phyloP scores from a whole-genome alignment of 2,329 filamentous ascomycete species.

The Fusarium kyushuense region DNA sequence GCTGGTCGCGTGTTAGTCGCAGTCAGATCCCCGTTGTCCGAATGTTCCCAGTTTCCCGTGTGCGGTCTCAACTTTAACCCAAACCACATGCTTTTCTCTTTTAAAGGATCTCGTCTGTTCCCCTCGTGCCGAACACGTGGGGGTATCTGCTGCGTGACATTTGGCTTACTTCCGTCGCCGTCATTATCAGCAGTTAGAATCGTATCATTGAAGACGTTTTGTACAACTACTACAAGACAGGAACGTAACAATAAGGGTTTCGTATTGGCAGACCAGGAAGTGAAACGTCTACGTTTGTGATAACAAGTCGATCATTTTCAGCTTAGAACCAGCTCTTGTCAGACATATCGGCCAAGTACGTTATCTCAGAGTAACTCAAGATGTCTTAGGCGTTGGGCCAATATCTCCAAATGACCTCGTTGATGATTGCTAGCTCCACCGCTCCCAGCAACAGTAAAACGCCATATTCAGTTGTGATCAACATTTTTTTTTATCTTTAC shows the following conservation, averaged over 20 bases:
- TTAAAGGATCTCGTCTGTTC: slow-evolving; percentile 1
- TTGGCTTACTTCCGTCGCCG: slow-evolving; percentile 10
- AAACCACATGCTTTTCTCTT: slow-evolving; percentile 3
- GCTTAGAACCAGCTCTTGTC: slow-evolving; percentile 4
- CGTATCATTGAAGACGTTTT: slow-evolving; percentile 3
- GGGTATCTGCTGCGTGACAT: slow-evolving; percentile 27
- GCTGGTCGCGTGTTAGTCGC: slow-evolving; percentile 32
- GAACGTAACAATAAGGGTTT: not conserved
- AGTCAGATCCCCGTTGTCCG: slow-evolving; percentile 26
- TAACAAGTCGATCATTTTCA: not conserved
- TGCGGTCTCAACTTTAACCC: slow-evolving; percentile 3
- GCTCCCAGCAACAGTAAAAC: not conserved
- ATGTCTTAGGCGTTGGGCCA: slow-evolving; percentile 9
- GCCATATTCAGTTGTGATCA: slow-evolving; percentile 28
- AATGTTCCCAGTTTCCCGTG: slow-evolving; percentile 22
- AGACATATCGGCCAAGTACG: slow-evolving; percentile 7
- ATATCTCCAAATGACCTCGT: slow-evolving; percentile 16
- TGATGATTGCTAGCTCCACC: slow-evolving; percentile 15
- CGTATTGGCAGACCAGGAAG: slow-evolving; percentile 5
- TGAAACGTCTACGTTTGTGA: slow-evolving; percentile 5
- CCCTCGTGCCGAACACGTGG: slow-evolving; percentile 28
- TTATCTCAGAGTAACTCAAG: slow-evolving; percentile 4
- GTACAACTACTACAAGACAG: not conserved
- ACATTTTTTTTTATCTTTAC: slow-evolving; percentile 9
- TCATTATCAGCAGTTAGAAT: not conserved